Evolutionary conservation across 306 rosid species (phyloP), one percentile per base, ranked within the genome.

Genomic region (Pterocarpus macrocarpus): DNA sequence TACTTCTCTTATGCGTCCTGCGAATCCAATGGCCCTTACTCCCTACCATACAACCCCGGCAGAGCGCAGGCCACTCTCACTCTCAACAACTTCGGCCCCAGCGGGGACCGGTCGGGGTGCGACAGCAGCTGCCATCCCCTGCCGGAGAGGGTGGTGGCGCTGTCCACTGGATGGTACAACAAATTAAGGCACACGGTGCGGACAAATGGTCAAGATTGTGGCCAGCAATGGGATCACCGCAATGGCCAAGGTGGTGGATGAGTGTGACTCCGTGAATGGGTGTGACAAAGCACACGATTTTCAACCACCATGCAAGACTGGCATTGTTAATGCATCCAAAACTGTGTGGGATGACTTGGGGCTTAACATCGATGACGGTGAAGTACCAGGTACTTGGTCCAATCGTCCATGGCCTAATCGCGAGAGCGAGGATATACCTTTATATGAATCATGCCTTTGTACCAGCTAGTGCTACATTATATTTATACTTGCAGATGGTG

Each of bases 201-300:
- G 89, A 47, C 57, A 17, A 61, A 77, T 56, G 76, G 63, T 86
- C 0, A 56, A 3, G 13, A 88, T 86, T 8, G 78, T 11, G 3
- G 86, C 86, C 0, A 22, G 28, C 0, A 84, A 81, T 43, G 91
- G 89, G 43, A 70, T 50, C 63, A 75, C 76, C 1, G 73, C 61
- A 77, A 7, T 30, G 45, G 91, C 89, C 0, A 88, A 80, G 63
- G 89, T 83, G 75, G 89, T 85, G 78, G 91, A 86, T 53, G 87
- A 88, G 52, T 88, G 91, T 50, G 91, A 88, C 58, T 86, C 89
- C 4, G 53, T 13, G 13, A 9, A 13, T 0, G 43, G 58, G 12
- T 22, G 43, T 2, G 87, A 89, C 33, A 41, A 41, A 8, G 45
- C 45, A 7, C 45, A 41, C 7, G 45, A 2, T 1, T 41, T 5